These are phyloP conservation scores for Candida peoriensis DNA, from an alignment of 805 yeast genomes.

Conservation along the genomic window DNA sequence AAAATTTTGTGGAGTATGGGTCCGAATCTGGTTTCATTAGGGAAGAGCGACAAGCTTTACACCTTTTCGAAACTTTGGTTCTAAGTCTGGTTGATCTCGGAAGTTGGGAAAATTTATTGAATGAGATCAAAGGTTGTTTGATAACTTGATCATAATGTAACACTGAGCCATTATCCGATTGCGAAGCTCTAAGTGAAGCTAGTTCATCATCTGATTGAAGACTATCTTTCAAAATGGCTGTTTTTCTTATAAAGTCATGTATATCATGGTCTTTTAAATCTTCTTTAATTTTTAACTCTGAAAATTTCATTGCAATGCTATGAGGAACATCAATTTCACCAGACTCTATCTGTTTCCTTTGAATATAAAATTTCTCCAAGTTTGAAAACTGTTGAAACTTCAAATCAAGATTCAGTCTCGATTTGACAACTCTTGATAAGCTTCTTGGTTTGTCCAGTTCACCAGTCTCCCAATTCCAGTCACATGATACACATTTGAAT, in stretches of 20 bases:
- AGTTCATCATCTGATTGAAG: not conserved
- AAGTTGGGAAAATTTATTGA: not conserved
- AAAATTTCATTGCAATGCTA: slow-evolving; percentile 9
- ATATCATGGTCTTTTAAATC: slow-evolving; percentile 6
- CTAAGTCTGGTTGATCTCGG: slow-evolving; percentile 18
- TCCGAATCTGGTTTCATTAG: slow-evolving; percentile 25
- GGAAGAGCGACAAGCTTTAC: slow-evolving; percentile 24
- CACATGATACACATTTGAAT: slow-evolving; percentile 15
- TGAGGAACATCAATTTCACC: slow-evolving; percentile 14
- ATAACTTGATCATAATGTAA: slow-evolving; percentile 5
- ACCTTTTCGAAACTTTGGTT: slow-evolving; percentile 21
- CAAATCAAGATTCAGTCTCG: slow-evolving; percentile 2
- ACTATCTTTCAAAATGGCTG: slow-evolving; percentile 8
- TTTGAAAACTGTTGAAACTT: slow-evolving; percentile 11
- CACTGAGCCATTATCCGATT: not conserved
- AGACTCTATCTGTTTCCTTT: slow-evolving; percentile 8
- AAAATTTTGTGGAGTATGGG: slow-evolving; percentile 22
- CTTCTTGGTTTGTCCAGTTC: slow-evolving; percentile 15
- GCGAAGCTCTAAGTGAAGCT: not conserved
- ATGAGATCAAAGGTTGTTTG: slow-evolving; percentile 3
- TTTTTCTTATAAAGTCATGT: slow-evolving; percentile 11
- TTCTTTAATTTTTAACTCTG: slow-evolving; percentile 11
- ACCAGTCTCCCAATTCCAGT: slow-evolving; percentile 11
- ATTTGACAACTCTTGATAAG: slow-evolving; percentile 13
- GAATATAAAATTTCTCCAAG: slow-evolving; percentile 18